Percentiles rank a stretch among this genome's conserved stretches.
phyloP scores from a whole-genome alignment of 2,329 filamentous ascomycete genomes.

The Colletotrichum graminicola region DNA sequence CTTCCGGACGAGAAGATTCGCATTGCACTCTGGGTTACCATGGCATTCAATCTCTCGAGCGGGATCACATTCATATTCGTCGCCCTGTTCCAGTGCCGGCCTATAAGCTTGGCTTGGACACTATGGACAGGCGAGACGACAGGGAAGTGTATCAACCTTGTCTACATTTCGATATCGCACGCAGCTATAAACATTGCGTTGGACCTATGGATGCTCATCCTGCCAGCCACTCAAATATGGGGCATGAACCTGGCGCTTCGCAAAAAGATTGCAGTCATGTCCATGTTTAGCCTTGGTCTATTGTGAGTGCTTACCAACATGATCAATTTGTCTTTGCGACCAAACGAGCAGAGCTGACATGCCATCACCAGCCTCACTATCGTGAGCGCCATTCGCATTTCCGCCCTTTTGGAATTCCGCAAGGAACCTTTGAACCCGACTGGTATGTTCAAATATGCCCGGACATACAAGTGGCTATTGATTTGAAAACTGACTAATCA shows the following conservation, averaged over 20 bases:
- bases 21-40: conserved; percentile 14
- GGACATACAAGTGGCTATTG: no score
- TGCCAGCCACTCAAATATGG: conserved; percentile 23
- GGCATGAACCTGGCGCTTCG: conserved; percentile 23
- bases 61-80: conserved; percentile 21
- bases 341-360: not conserved
- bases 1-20: conserved; percentile 34
- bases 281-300: conserved; percentile 32
- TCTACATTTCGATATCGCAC: conserved; percentile 11
- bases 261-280: conserved; percentile 28
- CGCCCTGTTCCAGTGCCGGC: conserved; percentile 22
- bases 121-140: conserved; percentile 29
- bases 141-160: conserved; percentile 22
- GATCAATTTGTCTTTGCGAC: rapidly evolving
- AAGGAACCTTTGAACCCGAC: conserved; percentile 26
- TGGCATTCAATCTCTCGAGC: conserved; percentile 12
- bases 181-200: conserved; percentile 26
- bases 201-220: conserved; percentile 33
- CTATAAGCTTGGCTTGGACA: conserved; percentile 20
- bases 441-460: conserved; percentile 1
- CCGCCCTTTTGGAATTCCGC: conserved; percentile 15
- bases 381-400: conserved; percentile 12
- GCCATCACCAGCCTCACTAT: conserved; percentile 9
- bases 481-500: not conserved
- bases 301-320: conserved; percentile 11